These are phyloP conservation scores for Acarospora socialis DNA, from an alignment of 2,329 filamentous ascomycete genomes.

Conservation along the genomic window DNA sequence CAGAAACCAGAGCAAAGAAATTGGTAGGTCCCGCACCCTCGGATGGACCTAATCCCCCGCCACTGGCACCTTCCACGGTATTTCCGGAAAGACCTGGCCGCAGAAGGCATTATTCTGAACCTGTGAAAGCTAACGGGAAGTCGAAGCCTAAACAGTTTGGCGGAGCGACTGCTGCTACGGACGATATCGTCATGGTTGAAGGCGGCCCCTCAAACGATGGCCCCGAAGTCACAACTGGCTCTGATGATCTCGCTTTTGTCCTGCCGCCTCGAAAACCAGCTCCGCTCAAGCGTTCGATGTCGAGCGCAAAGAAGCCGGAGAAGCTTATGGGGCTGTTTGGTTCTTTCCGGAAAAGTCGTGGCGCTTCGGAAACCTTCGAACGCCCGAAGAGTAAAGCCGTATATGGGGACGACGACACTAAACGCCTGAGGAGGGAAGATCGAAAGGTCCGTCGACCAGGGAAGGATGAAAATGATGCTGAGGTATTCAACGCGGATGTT, in stretches of 20 bases:
- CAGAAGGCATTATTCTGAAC: constrained; percentile 10
- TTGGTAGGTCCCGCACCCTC: constrained; percentile 18
- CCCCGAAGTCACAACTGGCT: constrained; percentile 30
- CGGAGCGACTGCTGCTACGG: constrained; percentile 20
- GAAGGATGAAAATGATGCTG: constrained; percentile 7
- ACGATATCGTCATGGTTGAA: constrained; percentile 44
- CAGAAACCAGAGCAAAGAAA: constrained; percentile 23
- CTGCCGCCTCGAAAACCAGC: constrained; percentile 37
- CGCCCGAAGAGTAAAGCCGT: constrained; percentile 10
- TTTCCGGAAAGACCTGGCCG: background rate
- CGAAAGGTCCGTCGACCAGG: constrained; percentile 9
- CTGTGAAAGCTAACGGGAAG: constrained; percentile 14
- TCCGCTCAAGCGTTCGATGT: constrained; percentile 46
- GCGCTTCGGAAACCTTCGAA: constrained; percentile 7
- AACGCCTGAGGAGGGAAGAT: constrained; percentile 13
- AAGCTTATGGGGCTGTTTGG: constrained; percentile 52
- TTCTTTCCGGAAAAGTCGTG: constrained; percentile 11
- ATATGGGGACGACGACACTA: constrained; percentile 12
- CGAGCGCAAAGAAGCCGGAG: constrained; percentile 46
- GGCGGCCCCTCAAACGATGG: constrained; percentile 31
- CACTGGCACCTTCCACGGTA: too few species aligned
- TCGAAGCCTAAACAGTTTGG: constrained; percentile 19
- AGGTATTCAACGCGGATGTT: constrained; percentile 11
- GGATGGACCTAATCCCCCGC: too few species aligned
- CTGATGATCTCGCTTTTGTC: constrained; percentile 38